These are phyloP conservation scores for Zhuliangozyma parablackwelliae DNA, from an alignment of 1,139 yeast genomes.

Conservation along the genomic window DNA sequence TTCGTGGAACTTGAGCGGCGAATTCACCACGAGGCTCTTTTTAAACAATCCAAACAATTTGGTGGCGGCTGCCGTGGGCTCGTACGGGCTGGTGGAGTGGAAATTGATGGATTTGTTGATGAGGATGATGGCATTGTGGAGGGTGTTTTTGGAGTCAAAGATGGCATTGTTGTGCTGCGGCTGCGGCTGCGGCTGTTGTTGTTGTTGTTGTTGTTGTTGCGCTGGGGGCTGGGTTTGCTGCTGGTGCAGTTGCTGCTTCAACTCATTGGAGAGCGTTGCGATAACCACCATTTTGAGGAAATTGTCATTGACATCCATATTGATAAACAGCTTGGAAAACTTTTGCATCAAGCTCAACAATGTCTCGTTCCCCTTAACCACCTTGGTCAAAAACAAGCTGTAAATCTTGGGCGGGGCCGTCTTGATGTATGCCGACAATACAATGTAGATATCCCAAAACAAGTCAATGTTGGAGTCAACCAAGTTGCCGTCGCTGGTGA, in stretches of 20 bases:
- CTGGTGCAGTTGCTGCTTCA: slow-evolving; percentile 22
- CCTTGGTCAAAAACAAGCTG: slow-evolving; percentile 27
- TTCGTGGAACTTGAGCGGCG: slow-evolving; percentile 44
- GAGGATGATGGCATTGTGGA: slow-evolving; percentile 46
- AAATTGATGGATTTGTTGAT: slow-evolving; percentile 39
- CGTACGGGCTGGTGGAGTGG: slow-evolving; percentile 1
- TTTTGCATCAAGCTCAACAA: slow-evolving; percentile 20
- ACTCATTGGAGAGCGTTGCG: slow-evolving; percentile 39
- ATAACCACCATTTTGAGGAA: slow-evolving; percentile 33
- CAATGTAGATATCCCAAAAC: slow-evolving; percentile 43
- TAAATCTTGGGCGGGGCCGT: slow-evolving; percentile 37
- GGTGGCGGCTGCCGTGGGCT: slow-evolving; percentile 7
- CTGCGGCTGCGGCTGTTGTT: not conserved
- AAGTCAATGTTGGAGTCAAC: slow-evolving; percentile 22
- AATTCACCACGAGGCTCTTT: slow-evolving; percentile 38
- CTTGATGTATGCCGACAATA: slow-evolving; percentile 35
- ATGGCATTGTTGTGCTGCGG: slow-evolving; percentile 12
- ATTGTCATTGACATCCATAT: slow-evolving; percentile 17
- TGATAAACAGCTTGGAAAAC: slow-evolving; percentile 23
- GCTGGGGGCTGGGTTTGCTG: slow-evolving; percentile 15
- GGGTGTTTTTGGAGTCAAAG: slow-evolving; percentile 34
- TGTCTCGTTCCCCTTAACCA: slow-evolving; percentile 14
- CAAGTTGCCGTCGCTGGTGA: slow-evolving; percentile 13
- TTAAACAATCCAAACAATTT: slow-evolving; percentile 33
- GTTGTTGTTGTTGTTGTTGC: slow-evolving; percentile 20